Base-by-base conservation (phyloP, 2,329 filamentous ascomycete genomes). In the Colletotrichum brevisporum region DNA sequence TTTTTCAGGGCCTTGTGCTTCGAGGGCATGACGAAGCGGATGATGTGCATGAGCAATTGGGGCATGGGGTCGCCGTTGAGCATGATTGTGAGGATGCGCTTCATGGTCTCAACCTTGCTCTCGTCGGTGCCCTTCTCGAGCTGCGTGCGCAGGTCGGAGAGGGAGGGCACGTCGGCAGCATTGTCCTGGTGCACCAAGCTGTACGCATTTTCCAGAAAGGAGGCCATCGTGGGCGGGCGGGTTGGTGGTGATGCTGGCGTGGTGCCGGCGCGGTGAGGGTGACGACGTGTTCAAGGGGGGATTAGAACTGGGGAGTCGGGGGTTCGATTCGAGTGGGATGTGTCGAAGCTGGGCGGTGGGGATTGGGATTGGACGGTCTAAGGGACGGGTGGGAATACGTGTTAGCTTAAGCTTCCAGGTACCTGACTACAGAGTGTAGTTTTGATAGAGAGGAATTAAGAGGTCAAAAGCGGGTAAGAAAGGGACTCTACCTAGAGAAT, bases 11-110 rank as follows among this genome's bases (percentile, higher is more conserved):
- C 86, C 85, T 99, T 99, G 82, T 93, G 94, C 85, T 97, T 98
- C 72, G 94, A 97, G 15, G 96, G 96, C 96, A 99, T 99, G 76
- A 99, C 95, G 80, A 99, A 99, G 80, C 96, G 94, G 81, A 99
- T 99, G 78, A 99, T 99, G 85, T 98, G 96, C 96, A 99, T 99
- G 75, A 99, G 90, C 21, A 99, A 88, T 75, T 94, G 91, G 27
- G 95, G 92, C 92, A 99, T 96, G 48, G 96, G 91, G 79, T 99
- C 95, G 75, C 96, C 96, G 81, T 98, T 98, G 78, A 99, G 90
- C 96, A 99, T 98, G 79, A 98, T 90, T 72, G 94, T 97, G 79
- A 98, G 85, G 80, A 99, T 94, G 84, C 91, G 92, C 90, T 96
- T 97, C 94, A 97, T 97, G 69, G 94, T 97, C 74, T 97, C 94